Evolutionary conservation across 305 asterid species (phyloP).

Genomic region (Fraxinus dipetala): DNA sequence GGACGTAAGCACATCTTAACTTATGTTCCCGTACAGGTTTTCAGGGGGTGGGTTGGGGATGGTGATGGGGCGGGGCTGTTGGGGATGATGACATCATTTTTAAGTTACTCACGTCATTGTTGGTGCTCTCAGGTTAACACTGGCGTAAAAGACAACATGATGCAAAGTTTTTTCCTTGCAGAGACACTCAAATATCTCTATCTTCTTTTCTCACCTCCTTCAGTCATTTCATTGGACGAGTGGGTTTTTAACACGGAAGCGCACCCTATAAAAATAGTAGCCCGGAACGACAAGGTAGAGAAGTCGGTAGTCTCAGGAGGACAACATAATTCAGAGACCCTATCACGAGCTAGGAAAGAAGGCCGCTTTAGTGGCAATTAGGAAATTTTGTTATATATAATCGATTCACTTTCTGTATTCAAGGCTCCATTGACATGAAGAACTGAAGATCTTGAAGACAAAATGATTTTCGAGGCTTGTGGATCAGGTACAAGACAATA

Average conservation of each 20-base stretch:
- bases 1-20: constrained; percentile 63
- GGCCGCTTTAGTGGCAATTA: constrained; percentile 65
- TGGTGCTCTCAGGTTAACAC: constrained; percentile 69
- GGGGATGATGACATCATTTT: background rate
- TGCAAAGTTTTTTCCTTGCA: constrained; percentile 98
- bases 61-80: background rate
- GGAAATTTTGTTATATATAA: constrained; percentile 26
- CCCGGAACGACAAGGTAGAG: constrained; percentile 43
- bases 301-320: constrained; percentile 31
- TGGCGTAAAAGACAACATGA: constrained; percentile 96
- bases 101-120: background rate
- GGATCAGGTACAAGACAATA: background rate
- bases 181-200: constrained; percentile 92
- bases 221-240: constrained; percentile 85
- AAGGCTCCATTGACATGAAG: constrained; percentile 19
- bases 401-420: constrained; percentile 13
- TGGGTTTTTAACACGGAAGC: constrained; percentile 99
- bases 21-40: background rate
- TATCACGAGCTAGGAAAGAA: constrained; percentile 75
- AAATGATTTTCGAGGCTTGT: constrained; percentile 14
- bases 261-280: constrained; percentile 71
- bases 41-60: background rate
- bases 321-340: constrained; percentile 34
- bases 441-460: constrained; percentile 11
- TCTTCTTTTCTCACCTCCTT: constrained; percentile 89